A percentile compares a stretch with the other conserved stretches of the same genome.
Evolutionary conservation across 148 eudicot genomes (phyloP).

Genomic region (Nepenthes gracilis): DNA sequence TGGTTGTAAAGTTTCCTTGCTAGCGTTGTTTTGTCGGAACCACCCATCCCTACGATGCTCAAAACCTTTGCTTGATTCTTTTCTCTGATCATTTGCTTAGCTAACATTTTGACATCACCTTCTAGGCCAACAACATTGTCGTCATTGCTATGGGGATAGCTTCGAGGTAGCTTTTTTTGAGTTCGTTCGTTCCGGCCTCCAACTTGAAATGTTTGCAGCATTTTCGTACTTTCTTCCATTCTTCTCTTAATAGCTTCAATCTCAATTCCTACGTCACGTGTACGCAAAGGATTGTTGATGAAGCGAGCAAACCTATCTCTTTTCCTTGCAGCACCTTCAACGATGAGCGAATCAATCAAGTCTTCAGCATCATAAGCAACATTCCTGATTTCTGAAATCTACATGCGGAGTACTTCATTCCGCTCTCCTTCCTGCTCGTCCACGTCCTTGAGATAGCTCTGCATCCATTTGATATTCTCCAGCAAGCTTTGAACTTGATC

Average conservation of each 20-base stretch:
- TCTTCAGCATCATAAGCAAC: conserved; percentile 5
- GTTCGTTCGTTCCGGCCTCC: neutral
- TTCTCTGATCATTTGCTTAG: neutral
- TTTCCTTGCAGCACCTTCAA: neutral
- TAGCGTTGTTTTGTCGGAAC: conserved; percentile 22
- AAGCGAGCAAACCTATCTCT: neutral
- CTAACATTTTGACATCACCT: conserved; percentile 1
- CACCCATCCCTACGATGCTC: conserved; percentile 4
- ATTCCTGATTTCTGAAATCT: neutral
- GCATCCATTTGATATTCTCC: conserved; percentile 1
- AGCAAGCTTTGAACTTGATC: conserved; percentile 2
- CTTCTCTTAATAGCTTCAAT: conserved; percentile 1
- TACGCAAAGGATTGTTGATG: neutral
- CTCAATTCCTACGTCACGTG: neutral
- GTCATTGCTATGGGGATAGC: conserved; percentile 1
- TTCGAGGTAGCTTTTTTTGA: neutral
- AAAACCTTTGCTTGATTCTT: neutral
- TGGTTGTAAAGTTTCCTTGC: conserved; percentile 24
- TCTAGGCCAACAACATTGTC: conserved; percentile 8
- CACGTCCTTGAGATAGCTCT: conserved; percentile 6
- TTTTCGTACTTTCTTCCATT: conserved; percentile 1
- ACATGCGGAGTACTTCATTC: neutral
- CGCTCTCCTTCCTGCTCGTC: neutral
- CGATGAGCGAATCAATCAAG: conserved; percentile 1
- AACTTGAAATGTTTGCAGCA: conserved; percentile 3